Percentiles rank a stretch among this genome's conserved stretches.
phyloP scores from a whole-genome alignment of 345 rosid species.

The rapeseed (Brassica napus) region DNA sequence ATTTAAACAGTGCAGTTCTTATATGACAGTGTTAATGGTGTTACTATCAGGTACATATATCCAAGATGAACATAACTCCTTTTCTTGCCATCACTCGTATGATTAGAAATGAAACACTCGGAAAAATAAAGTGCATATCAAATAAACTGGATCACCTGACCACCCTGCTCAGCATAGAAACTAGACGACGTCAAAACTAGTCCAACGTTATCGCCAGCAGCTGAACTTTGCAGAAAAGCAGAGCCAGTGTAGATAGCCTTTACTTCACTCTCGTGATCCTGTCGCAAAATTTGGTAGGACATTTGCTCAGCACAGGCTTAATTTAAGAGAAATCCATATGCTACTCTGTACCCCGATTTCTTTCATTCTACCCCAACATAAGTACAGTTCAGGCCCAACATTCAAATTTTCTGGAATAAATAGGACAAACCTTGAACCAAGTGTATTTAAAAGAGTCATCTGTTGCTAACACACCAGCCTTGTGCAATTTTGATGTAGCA shows the following conservation, averaged over 20 bases:
- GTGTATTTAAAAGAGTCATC: slow-evolving; percentile 77
- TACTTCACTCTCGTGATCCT: slow-evolving; percentile 73
- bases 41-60: not conserved
- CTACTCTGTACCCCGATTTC: not conserved
- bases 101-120: slow-evolving; percentile 15
- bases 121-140: slow-evolving; percentile 6
- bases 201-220: slow-evolving; percentile 60
- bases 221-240: slow-evolving; percentile 57
- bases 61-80: not conserved
- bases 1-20: slow-evolving; percentile 6
- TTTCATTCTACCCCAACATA: not conserved
- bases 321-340: not conserved
- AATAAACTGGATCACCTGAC: slow-evolving; percentile 64
- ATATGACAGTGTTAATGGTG: slow-evolving; percentile 7
- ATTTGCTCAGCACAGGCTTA: not conserved
- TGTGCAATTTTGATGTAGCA: slow-evolving; percentile 80
- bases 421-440: slow-evolving; percentile 52
- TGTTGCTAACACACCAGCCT: slow-evolving; percentile 64
- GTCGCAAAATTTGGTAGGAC: slow-evolving; percentile 9
- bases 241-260: slow-evolving; percentile 88
- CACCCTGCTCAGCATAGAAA: slow-evolving; percentile 99
- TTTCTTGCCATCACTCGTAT: slow-evolving; percentile 1
- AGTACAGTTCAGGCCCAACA: not conserved
- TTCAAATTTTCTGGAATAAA: not conserved
- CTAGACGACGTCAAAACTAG: slow-evolving; percentile 74